Percentiles rank a stretch among this genome's conserved stretches.
Evolutionary conservation across 2,329 filamentous ascomycete genomes (phyloP).

Genomic region (Apiospora hydei): DNA sequence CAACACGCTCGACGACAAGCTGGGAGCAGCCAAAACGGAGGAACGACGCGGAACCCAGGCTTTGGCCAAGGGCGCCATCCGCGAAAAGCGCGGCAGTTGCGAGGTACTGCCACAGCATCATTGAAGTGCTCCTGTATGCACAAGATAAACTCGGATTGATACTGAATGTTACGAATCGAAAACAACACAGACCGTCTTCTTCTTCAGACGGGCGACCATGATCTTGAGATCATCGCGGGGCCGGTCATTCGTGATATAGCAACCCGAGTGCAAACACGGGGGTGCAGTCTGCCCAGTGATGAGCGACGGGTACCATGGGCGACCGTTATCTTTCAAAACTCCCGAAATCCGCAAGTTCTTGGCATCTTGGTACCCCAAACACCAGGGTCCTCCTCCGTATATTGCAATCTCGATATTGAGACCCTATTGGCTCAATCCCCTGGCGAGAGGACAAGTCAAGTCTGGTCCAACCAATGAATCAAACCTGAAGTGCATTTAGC

Average conservation of each 20-base stretch:
- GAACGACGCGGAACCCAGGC: constrained; percentile 31
- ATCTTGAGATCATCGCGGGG: background rate
- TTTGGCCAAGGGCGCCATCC: background rate
- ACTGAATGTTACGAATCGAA: background rate
- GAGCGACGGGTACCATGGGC: too few relatives aligned
- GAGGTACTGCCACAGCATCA: background rate
- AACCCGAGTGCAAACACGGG: too few relatives aligned
- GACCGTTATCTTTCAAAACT: background rate
- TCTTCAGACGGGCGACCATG: background rate
- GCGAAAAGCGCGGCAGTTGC: background rate
- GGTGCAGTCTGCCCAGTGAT: background rate
- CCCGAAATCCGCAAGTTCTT: background rate
- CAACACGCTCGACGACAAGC: constrained; percentile 53
- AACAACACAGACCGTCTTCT: background rate
- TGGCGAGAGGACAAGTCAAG: background rate
- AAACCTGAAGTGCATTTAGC: background rate
- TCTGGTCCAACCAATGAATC: background rate
- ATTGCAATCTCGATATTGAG: background rate
- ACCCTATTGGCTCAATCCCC: background rate
- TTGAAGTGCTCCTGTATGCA: background rate
- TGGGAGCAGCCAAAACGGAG: constrained; percentile 36
- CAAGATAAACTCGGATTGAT: background rate
- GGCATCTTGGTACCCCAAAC: background rate
- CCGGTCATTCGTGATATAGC: background rate
- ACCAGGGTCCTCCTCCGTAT: background rate